phyloP scores from a whole-genome alignment of 176 grass and related monocot genomes.

The Elaeis guineensis region DNA sequence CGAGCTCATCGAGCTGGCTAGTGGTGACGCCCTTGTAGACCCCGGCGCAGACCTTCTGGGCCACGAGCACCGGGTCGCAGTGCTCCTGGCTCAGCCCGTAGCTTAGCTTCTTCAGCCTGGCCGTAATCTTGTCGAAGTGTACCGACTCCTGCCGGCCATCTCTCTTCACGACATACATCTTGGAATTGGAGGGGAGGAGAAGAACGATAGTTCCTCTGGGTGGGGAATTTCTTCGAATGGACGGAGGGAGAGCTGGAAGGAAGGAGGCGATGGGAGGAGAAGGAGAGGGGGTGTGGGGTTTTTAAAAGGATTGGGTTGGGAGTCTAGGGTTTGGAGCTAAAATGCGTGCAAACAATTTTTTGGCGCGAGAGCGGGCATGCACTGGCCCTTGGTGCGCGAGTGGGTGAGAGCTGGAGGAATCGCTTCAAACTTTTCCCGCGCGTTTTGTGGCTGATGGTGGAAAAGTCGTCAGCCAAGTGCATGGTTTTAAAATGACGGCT shows the following conservation, averaged over 20 bases:
- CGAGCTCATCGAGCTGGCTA: constrained; percentile 94
- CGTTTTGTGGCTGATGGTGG: too few species aligned
- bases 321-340: not conserved
- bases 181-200: not conserved
- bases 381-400: too few species aligned
- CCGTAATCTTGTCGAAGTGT: constrained; percentile 98
- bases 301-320: not conserved
- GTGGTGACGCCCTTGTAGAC: constrained; percentile 97
- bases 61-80: constrained; percentile 82
- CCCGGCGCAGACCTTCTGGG: constrained; percentile 87
- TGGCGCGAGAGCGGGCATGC: too few species aligned
- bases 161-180: constrained; percentile 97
- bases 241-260: not conserved
- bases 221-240: constrained; percentile 47
- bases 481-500: too few species aligned
- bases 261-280: not conserved
- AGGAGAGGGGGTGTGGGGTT: not conserved
- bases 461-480: too few species aligned
- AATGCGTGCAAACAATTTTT: too few species aligned
- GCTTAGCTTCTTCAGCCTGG: constrained; percentile 89
- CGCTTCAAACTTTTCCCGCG: too few species aligned
- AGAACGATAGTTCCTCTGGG: not conserved
- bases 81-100: constrained; percentile 99
- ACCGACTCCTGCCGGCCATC: constrained; percentile 80
- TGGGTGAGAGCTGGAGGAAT: too few species aligned